These are phyloP conservation scores for Fraxinus sp. DNA, from an alignment of 305 asterid genomes.

Conservation along the genomic window DNA sequence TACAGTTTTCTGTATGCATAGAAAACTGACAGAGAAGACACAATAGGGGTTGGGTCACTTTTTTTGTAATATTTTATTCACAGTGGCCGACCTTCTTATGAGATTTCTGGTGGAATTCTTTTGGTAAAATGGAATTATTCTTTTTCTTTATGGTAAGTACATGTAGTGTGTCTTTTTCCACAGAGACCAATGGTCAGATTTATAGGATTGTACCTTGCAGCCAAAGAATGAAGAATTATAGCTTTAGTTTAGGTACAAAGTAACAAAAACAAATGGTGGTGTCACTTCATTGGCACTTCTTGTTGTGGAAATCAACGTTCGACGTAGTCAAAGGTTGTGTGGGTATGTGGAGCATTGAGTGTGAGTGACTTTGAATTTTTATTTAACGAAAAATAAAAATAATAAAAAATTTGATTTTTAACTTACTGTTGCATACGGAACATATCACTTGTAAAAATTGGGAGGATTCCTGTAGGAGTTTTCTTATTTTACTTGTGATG, in stretches of 20 bases:
- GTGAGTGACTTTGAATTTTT: neutral
- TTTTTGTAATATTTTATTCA: too few relatives aligned
- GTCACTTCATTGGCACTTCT: neutral
- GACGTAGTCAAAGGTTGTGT: neutral
- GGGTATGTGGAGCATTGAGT: neutral
- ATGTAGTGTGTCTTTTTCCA: slow-evolving; percentile 20
- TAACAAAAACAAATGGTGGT: neutral
- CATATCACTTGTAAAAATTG: neutral
- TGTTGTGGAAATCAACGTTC: neutral
- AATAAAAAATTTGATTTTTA: neutral
- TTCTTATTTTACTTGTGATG: too few relatives aligned
- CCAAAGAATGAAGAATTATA: neutral
- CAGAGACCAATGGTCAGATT: slow-evolving; percentile 12
- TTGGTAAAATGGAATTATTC: too few relatives aligned
- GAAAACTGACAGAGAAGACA: too few relatives aligned
- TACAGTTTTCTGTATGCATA: too few relatives aligned
- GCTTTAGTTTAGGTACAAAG: neutral
- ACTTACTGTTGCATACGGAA: neutral
- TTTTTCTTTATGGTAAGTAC: slow-evolving; percentile 11
- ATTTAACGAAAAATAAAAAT: neutral
- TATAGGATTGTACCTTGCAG: slow-evolving; percentile 28
- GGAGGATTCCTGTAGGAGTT: neutral
- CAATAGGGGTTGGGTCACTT: too few relatives aligned
- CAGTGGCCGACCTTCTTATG: too few relatives aligned
- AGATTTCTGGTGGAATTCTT: too few relatives aligned